Conservation (phyloP, 2,329 filamentous ascomycete genomes). For the Phialophora verrucosa region DNA sequence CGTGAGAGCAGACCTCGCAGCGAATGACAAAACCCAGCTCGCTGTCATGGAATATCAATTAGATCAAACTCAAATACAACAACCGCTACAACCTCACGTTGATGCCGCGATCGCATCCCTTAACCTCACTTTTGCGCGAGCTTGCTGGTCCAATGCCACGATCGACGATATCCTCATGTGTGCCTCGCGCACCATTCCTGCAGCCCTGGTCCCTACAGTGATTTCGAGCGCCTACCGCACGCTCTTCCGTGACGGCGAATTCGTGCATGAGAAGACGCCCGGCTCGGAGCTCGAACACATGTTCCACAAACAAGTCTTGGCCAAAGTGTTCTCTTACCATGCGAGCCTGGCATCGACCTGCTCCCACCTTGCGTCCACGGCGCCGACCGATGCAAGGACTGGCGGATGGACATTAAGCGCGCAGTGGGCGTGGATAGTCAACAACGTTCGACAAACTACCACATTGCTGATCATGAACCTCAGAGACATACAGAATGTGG, state of each 20-base stretch:
- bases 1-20: conserved; percentile 47
- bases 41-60: conserved; percentile 47
- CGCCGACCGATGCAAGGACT: conserved; percentile 16
- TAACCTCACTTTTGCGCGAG: conserved; percentile 58
- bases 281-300: conserved; percentile 72
- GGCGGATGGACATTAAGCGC: conserved; percentile 32
- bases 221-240: conserved; percentile 71
- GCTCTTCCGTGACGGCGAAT: conserved; percentile 77
- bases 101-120: conserved; percentile 67
- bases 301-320: conserved; percentile 73
- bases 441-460: conserved; percentile 36
- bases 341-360: conserved; percentile 31
- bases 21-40: conserved; percentile 48
- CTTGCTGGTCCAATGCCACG: conserved; percentile 55
- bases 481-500: conserved; percentile 31
- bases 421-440: conserved; percentile 39
- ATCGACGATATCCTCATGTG: conserved; percentile 74
- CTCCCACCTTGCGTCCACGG: conserved; percentile 22
- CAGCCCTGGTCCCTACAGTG: conserved; percentile 65
- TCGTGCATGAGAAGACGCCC: conserved; percentile 57
- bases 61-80: conserved; percentile 16
- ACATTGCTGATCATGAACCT: conserved; percentile 33
- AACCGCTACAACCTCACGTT: conserved; percentile 42
- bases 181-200: conserved; percentile 60
- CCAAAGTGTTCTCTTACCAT: conserved; percentile 65